Evolutionary conservation across 768 basidiomycete genomes (phyloP), one percentile per base, ranked within the genome.

Genomic region (Hortiboletus campestris): DNA sequence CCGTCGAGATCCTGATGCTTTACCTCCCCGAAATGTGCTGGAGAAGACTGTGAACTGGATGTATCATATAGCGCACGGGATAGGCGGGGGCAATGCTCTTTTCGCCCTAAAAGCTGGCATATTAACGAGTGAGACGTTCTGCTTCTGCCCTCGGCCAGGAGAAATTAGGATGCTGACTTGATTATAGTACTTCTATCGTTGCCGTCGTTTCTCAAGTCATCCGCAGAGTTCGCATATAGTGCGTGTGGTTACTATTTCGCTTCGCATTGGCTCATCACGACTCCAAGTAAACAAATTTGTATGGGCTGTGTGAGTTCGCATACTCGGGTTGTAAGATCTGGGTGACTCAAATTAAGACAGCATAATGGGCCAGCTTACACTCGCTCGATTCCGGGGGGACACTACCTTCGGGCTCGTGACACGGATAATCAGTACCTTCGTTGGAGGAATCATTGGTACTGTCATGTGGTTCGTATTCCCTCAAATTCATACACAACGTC

Each of bases 321-420:
- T 46, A 10, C 38, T 29, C 51, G 1, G 4, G 9, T 51, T 20
- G 11, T 29, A 17, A 36, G 19, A 5, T 25, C n/a, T 35, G 19
- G 17, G 40, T 53, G 31, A 41, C 51, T 56, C 31, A 59, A 46
- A 6, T 25, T 13, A 32, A 28, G 2, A 17, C 52, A 88, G 85
- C 17, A 78, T 90, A 64, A 89, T 91, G 85, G 88, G 82, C 0
- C 89, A 91, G 62, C 72, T 89, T 7, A 87, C 87, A 0, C 68
- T 89, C 0, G 75, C 85, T 10, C 81, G 88, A 17, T 91, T 89
- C 63, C 78, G 85, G 42, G 89, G 89, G 1, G 89, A 92, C 49
- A 92, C 89, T 0, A 78, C 81, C 0, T 87, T 87, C 55, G 86
- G 81, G 2, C 76, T 89, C 14, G 71, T 83, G 5, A 75, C 81